phyloP scores from a whole-genome alignment of 352 stramenopile species.

The Globisporangium solare region DNA sequence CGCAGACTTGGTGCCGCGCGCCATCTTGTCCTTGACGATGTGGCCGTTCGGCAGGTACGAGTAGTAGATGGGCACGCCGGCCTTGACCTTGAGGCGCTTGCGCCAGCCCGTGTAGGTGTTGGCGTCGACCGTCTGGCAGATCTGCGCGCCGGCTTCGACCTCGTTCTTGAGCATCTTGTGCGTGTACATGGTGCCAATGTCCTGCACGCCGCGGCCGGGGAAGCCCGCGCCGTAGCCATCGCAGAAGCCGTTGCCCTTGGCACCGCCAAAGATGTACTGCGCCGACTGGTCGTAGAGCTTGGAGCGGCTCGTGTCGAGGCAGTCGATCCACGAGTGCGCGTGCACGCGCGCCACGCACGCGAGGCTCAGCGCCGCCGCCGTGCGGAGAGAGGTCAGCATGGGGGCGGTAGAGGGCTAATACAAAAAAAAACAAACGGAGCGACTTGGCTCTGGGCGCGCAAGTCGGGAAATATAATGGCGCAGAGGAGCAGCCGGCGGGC shows the following conservation, averaged over 20 bases:
- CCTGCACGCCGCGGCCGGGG: constrained; percentile 39
- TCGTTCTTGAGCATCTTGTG: constrained; percentile 72
- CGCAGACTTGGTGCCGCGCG: constrained; percentile 46
- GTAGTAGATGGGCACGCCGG: constrained; percentile 34
- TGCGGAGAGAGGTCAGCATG: background rate
- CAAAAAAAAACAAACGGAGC: too few species aligned
- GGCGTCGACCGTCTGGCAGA: constrained; percentile 41
- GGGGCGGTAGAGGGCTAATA: too few species aligned
- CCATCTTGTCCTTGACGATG: constrained; percentile 68
- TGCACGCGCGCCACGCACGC: constrained; percentile 15
- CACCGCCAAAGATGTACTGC: constrained; percentile 61
- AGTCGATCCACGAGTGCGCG: constrained; percentile 76
- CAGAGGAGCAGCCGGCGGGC: background rate
- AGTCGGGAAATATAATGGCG: too few species aligned
- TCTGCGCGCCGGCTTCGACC: constrained; percentile 34
- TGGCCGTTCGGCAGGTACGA: constrained; percentile 36
- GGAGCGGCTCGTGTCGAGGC: constrained; percentile 55
- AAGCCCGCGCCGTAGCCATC: constrained; percentile 63
- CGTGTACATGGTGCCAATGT: constrained; percentile 53
- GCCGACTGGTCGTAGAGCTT: constrained; percentile 63
- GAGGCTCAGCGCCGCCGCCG: constrained; percentile 2
- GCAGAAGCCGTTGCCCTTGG: constrained; percentile 60
- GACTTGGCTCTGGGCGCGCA: background rate
- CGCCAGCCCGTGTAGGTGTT: constrained; percentile 61
- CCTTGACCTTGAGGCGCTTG: constrained; percentile 34